Evolutionary conservation across 2,329 filamentous ascomycete species (phyloP), one percentile per base, ranked within the genome.

Genomic region (Cladophialophora immunda): DNA sequence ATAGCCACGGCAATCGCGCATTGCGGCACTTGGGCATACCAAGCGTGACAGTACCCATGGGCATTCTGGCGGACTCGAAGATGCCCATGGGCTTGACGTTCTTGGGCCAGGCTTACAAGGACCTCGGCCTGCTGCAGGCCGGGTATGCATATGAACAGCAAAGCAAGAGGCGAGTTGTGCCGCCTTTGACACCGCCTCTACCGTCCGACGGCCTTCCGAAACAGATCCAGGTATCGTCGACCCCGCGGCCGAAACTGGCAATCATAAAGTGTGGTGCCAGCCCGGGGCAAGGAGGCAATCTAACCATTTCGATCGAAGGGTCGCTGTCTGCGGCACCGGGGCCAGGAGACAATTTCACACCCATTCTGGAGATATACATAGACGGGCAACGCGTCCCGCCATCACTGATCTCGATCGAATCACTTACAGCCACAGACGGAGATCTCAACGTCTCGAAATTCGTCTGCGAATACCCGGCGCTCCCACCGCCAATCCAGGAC

Each of bases 1-100:
- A 85, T 62, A 80, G 78, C 1, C 83, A 86, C 57, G 84, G 84
- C 3, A 85, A 85, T 58, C 65, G 72, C 7, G 70, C 71, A 3
- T 55, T 76, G 19, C 69, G 73, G 4, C 73, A 75, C 60, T 55
- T 74, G 9, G 75, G 75, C 13, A 70, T 76, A 11, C 75, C 75
- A 0, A 73, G 67, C 2, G 70, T 77, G 8, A 72, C 69, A 2
- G 67, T 76, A 3, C 71, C 73, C 1, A 76, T 76, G 74, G 75
- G 74, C 2, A 61, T 71, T 22, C 61, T 77, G 45, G 32, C 64
- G 1, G 67, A 69, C 19, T 73, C 61, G 11, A 50, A 68, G 2
- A 74, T 77, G 69, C 75, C 75, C 3, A 67, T 75, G 29, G 69
- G 68, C 6, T 55, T 77, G 62, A 76, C 73, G 4, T 73, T 77